phyloP scores from a whole-genome alignment of 1,284 basidiomycete genomes.

The Cutaneotrichosporon cutaneum region DNA sequence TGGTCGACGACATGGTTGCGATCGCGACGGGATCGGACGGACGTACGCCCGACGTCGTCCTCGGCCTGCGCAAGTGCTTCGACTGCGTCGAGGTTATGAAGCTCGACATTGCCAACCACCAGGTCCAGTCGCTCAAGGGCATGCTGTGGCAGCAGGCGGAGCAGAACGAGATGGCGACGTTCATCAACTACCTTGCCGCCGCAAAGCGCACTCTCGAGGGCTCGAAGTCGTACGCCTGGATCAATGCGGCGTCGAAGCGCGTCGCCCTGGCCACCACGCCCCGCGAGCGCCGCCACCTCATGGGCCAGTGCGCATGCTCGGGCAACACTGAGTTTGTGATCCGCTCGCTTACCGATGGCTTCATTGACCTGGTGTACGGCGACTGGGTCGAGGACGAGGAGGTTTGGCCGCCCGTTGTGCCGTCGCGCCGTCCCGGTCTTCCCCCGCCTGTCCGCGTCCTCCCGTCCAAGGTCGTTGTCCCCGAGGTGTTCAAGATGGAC shows the following conservation, averaged over 20 bases:
- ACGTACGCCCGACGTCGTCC: constrained; percentile 60
- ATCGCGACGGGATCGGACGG: constrained; percentile 57
- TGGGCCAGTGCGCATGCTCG: constrained; percentile 33
- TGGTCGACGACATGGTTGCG: constrained; percentile 78
- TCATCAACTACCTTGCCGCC: constrained; percentile 54
- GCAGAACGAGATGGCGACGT: constrained; percentile 75
- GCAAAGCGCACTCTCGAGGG: constrained; percentile 23
- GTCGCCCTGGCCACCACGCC: constrained; percentile 32
- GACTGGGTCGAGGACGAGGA: constrained; percentile 41
- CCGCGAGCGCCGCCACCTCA: constrained; percentile 29
- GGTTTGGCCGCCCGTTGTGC: constrained; percentile 42
- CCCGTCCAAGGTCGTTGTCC: constrained; percentile 51
- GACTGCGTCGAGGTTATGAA: constrained; percentile 94
- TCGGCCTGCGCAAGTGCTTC: constrained; percentile 77
- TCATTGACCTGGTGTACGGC: constrained; percentile 67
- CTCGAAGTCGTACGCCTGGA: constrained; percentile 41
- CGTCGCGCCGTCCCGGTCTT: constrained; percentile 40
- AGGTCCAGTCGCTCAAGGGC: constrained; percentile 80
- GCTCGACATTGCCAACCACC: constrained; percentile 93
- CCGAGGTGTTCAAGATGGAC: constrained; percentile 84
- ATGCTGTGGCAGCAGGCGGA: constrained; percentile 78
- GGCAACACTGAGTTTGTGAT: constrained; percentile 42
- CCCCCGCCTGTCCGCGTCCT: constrained; percentile 54
- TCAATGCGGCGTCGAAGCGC: constrained; percentile 38
- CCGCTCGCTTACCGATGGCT: constrained; percentile 62